Evolutionary conservation across 2,329 filamentous ascomycete genomes (phyloP).

Genomic region (Pseudodiploospora longispora): DNA sequence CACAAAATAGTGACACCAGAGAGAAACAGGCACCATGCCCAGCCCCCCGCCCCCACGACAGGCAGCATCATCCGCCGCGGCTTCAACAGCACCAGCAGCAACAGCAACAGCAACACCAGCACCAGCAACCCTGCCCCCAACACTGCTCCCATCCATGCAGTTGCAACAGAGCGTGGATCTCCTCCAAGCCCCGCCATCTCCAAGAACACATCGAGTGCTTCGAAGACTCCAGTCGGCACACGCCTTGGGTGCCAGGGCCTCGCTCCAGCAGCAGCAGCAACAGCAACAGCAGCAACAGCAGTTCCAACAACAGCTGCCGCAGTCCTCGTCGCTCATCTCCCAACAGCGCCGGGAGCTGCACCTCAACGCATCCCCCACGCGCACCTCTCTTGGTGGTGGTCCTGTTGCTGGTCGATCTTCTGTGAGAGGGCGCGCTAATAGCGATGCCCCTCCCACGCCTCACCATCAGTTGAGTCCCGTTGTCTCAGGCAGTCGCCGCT

Average conservation of each 20-base stretch:
- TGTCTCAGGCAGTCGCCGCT: slow-evolving; percentile 26
- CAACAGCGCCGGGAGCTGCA: slow-evolving; percentile 49
- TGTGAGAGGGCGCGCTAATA: slow-evolving; percentile 61
- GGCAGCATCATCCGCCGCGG: too few species aligned
- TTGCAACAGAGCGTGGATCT: neutral
- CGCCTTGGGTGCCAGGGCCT: slow-evolving; percentile 49
- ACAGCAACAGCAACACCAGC: too few species aligned
- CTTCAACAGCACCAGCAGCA: too few species aligned
- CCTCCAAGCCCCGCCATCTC: slow-evolving; percentile 49
- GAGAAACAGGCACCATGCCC: too few species aligned
- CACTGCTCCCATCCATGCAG: neutral
- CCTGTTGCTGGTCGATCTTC: slow-evolving; percentile 30
- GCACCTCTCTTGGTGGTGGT: slow-evolving; percentile 7
- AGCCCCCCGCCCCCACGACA: too few species aligned
- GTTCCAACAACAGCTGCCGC: neutral
- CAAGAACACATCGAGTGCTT: slow-evolving; percentile 58
- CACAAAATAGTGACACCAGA: too few species aligned
- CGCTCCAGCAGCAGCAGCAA: slow-evolving; percentile 24
- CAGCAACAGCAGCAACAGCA: too few species aligned
- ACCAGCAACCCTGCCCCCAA: neutral
- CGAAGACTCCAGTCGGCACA: slow-evolving; percentile 72
- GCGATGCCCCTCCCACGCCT: slow-evolving; percentile 49
- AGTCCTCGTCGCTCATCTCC: slow-evolving; percentile 46
- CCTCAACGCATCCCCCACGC: slow-evolving; percentile 26
- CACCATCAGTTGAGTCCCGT: slow-evolving; percentile 14